Percentiles rank a stretch among this genome's conserved stretches.
phyloP scores from a whole-genome alignment of 306 rosid genomes.

The barrel medic (Medicago truncatula) region DNA sequence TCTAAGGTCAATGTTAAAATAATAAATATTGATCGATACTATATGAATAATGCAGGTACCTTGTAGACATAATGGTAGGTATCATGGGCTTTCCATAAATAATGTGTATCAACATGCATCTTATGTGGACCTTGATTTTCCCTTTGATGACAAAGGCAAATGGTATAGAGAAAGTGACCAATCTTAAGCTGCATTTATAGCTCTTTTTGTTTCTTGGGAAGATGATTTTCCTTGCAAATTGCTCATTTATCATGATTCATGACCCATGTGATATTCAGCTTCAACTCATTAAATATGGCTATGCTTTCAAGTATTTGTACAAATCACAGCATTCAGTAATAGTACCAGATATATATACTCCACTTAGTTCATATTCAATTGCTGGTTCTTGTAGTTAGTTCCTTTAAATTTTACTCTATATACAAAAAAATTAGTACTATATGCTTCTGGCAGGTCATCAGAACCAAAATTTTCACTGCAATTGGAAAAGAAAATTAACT shows the following conservation, averaged over 20 bases:
- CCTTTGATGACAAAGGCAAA: conserved; percentile 39
- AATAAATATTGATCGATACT: conserved; percentile 6
- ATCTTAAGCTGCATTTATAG: conserved; percentile 49
- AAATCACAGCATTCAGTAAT: neutral
- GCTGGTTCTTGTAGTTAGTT: conserved; percentile 1
- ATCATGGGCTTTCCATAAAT: conserved; percentile 41
- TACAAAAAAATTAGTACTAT: neutral
- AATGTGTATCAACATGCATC: conserved; percentile 26
- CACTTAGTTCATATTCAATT: neutral
- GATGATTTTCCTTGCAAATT: conserved; percentile 38
- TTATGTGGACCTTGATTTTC: conserved; percentile 44
- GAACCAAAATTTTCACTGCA: neutral
- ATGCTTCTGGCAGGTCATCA: neutral
- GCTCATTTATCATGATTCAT: conserved; percentile 36
- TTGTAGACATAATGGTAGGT: conserved; percentile 38
- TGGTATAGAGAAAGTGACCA: conserved; percentile 48
- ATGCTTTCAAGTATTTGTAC: conserved; percentile 3
- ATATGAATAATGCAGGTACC: conserved; percentile 19
- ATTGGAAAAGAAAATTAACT: neutral
- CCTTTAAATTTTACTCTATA: neutral
- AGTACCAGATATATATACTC: neutral
- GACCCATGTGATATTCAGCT: conserved; percentile 44
- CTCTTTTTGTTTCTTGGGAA: conserved; percentile 45
- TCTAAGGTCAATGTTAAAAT: conserved; percentile 3
- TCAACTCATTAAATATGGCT: conserved; percentile 15